phyloP scores from a whole-genome alignment of 1,284 basidiomycete species.

The Inonotus hispidus region DNA sequence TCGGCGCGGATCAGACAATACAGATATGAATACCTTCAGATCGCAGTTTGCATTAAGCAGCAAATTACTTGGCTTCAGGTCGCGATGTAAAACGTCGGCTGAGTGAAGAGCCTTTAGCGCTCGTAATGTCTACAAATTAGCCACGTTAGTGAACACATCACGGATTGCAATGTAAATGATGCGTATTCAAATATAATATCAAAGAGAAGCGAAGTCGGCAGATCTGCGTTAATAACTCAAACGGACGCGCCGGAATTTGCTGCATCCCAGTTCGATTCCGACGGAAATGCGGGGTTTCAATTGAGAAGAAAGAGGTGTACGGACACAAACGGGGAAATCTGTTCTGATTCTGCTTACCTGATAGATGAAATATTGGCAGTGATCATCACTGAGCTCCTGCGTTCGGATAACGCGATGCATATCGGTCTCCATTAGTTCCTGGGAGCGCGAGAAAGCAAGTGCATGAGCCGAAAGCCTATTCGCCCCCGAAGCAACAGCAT shows the following conservation, averaged over 20 bases:
- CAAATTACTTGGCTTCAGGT: slow-evolving; percentile 91
- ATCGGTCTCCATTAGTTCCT: slow-evolving; percentile 91
- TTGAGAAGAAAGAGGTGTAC: not conserved
- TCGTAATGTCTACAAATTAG: slow-evolving; percentile 60
- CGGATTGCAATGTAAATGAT: not conserved
- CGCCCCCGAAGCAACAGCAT: slow-evolving; percentile 2
- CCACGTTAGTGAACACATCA: not conserved
- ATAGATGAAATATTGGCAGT: slow-evolving; percentile 94
- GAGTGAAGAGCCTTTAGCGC: slow-evolving; percentile 92
- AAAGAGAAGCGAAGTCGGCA: not conserved
- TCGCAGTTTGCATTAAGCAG: slow-evolving; percentile 94
- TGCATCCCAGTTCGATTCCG: not conserved
- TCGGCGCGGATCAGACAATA: slow-evolving; percentile 4
- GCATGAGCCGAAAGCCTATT: not conserved
- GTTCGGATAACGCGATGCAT: slow-evolving; percentile 85
- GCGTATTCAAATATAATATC: not conserved
- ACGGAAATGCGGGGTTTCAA: not conserved
- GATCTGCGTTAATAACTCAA: not conserved
- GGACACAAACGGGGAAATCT: slow-evolving; percentile 14
- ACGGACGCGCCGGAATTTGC: not conserved
- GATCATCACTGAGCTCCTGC: slow-evolving; percentile 82
- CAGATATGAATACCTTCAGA: slow-evolving; percentile 58
- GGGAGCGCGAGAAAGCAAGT: slow-evolving; percentile 35
- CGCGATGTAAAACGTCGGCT: slow-evolving; percentile 82
- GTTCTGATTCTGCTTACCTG: slow-evolving; percentile 47